Conservation (phyloP, 345 rosid species). For the Camelina sativa region DNA sequence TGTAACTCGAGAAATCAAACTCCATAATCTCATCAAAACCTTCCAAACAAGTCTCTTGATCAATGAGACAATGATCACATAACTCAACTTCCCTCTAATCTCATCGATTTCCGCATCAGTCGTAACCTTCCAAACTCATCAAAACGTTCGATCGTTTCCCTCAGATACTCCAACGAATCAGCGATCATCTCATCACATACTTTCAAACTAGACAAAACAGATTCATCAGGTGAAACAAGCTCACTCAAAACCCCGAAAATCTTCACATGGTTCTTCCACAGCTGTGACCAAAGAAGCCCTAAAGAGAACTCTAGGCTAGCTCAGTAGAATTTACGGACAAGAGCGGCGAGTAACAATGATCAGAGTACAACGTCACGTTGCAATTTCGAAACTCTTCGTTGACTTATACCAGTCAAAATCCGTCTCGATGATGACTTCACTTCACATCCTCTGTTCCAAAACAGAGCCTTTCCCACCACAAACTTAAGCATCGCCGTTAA, state of each 20-base stretch:
- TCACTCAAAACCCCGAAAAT: background rate
- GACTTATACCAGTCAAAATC: background rate
- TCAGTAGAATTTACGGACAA: background rate
- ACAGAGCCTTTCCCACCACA: background rate
- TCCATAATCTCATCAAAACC: conserved; percentile 5
- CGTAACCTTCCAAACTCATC: background rate
- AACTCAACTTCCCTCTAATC: conserved; percentile 1
- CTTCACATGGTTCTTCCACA: background rate
- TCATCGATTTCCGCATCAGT: background rate
- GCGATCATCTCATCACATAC: conserved; percentile 1
- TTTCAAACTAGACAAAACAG: background rate
- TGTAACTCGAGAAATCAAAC: background rate
- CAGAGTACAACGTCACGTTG: background rate
- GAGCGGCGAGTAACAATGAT: conserved; percentile 5
- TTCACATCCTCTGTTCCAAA: background rate
- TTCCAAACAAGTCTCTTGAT: conserved; percentile 8
- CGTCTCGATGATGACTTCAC: background rate
- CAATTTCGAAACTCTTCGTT: conserved; percentile 2
- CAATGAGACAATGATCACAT: background rate
- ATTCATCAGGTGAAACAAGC: conserved; percentile 1
- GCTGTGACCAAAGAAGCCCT: conserved; percentile 1
- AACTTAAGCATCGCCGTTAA: background rate
- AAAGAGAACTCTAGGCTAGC: conserved; percentile 1
- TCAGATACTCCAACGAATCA: background rate
- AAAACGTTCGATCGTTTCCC: background rate